Conservation (phyloP, 1,284 basidiomycete genomes). For the Heterobasidion annosum region DNA sequence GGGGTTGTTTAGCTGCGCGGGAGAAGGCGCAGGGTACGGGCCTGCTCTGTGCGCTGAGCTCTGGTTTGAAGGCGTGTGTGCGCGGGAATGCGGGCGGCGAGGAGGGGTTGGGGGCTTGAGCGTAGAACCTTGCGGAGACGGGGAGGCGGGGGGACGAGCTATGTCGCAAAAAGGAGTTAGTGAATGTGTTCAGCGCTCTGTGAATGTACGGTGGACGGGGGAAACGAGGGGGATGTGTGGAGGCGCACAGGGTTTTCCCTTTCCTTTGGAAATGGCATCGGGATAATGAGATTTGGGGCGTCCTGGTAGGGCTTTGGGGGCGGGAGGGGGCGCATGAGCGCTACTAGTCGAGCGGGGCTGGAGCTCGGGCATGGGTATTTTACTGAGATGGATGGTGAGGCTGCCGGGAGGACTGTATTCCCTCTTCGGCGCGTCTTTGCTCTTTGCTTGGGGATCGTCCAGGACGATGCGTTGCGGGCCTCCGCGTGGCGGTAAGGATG, state of each 20-base stretch:
- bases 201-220: background rate
- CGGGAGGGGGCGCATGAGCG: background rate
- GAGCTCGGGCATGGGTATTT: slow-evolving; percentile 77
- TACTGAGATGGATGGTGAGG: slow-evolving; percentile 67
- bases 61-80: slow-evolving; percentile 2
- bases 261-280: background rate
- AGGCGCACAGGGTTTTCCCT: background rate
- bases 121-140: background rate
- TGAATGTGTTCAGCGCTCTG: background rate
- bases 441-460: slow-evolving; percentile 25
- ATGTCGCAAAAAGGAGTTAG: background rate
- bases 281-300: background rate
- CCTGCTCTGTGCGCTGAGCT: slow-evolving; percentile 16
- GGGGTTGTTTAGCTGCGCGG: slow-evolving; percentile 35
- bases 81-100: slow-evolving; percentile 16
- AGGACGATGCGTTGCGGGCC: slow-evolving; percentile 63
- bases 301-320: background rate
- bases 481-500: slow-evolving; percentile 25
- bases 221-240: background rate
- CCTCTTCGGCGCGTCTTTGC: slow-evolving; percentile 14
- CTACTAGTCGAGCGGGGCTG: slow-evolving; percentile 28
- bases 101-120: background rate
- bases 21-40: slow-evolving; percentile 30
- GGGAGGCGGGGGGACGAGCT: background rate
- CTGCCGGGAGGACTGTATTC: slow-evolving; percentile 57